Evolutionary conservation across 2,329 filamentous ascomycete species (phyloP).

Genomic region (Aspergillus sp.): DNA sequence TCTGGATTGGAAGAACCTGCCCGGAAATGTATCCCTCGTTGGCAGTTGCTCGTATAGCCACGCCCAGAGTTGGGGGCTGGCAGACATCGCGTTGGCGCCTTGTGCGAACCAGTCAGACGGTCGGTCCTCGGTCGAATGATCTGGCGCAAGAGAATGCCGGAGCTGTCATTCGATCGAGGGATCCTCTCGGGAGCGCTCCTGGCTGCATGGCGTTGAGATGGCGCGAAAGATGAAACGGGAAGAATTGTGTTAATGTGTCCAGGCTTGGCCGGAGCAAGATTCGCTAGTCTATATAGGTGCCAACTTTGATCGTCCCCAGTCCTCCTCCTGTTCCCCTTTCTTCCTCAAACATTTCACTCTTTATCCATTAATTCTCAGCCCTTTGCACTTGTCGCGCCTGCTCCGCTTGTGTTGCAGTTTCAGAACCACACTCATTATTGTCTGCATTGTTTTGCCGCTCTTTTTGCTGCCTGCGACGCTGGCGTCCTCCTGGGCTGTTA

Average conservation of each 20-base stretch:
- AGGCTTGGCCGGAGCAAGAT: not conserved
- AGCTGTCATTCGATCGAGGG: not conserved
- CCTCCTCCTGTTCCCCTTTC: not conserved
- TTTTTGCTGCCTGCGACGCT: not conserved
- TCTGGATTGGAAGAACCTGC: not conserved
- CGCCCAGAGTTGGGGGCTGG: not conserved
- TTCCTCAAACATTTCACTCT: constrained; percentile 4
- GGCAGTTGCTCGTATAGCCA: not conserved
- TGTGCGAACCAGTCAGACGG: not conserved
- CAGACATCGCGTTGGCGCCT: not conserved
- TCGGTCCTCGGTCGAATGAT: not conserved
- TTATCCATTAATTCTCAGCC: not conserved
- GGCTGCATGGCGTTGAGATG: constrained; percentile 4
- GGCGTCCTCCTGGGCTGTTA: not conserved
- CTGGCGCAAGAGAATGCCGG: not conserved
- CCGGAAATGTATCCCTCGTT: not conserved
- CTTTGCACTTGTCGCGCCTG: not conserved
- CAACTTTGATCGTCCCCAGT: not conserved
- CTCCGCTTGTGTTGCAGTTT: not conserved
- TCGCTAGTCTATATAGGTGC: not conserved
- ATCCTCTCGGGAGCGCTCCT: constrained; percentile 9
- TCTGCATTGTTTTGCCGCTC: not conserved
- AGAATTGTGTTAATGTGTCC: not conserved
- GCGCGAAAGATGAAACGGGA: constrained; percentile 12
- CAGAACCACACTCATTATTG: not conserved